Conservation (phyloP, 1,284 basidiomycete genomes). For the Tilletia indica region DNA sequence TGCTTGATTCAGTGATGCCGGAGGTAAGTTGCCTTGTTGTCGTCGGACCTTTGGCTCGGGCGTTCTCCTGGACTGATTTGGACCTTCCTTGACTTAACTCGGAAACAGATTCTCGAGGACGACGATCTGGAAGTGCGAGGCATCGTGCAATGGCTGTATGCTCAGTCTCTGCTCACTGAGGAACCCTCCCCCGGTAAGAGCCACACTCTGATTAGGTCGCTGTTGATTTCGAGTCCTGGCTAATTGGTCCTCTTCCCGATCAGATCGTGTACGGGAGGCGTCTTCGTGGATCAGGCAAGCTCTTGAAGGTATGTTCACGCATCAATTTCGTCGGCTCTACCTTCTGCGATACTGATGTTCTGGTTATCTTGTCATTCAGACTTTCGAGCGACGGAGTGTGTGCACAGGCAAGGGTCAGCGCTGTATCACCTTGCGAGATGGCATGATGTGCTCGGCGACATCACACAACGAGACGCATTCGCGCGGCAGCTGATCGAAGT, state of each 20-base stretch:
- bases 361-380: background rate
- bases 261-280: background rate
- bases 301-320: background rate
- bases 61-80: too few relatives aligned
- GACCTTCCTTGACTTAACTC: too few relatives aligned
- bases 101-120: background rate
- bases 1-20: background rate
- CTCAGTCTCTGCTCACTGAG: background rate
- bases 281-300: background rate
- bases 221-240: too few relatives aligned
- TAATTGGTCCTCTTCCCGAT: background rate
- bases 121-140: conserved; percentile 3
- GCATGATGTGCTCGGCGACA: background rate
- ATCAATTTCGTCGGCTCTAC: background rate
- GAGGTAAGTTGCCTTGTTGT: background rate
- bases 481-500: background rate
- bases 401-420: background rate
- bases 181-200: background rate
- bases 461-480: background rate
- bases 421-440: background rate
- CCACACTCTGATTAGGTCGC: background rate
- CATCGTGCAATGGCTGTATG: background rate
- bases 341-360: background rate
- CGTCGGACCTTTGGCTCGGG: background rate
- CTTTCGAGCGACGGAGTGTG: background rate